A percentile compares a stretch with the other conserved stretches of the same genome.
phyloP scores from a whole-genome alignment of 495 filamentous ascomycete genomes.

The Hyaloscypha finlandica region DNA sequence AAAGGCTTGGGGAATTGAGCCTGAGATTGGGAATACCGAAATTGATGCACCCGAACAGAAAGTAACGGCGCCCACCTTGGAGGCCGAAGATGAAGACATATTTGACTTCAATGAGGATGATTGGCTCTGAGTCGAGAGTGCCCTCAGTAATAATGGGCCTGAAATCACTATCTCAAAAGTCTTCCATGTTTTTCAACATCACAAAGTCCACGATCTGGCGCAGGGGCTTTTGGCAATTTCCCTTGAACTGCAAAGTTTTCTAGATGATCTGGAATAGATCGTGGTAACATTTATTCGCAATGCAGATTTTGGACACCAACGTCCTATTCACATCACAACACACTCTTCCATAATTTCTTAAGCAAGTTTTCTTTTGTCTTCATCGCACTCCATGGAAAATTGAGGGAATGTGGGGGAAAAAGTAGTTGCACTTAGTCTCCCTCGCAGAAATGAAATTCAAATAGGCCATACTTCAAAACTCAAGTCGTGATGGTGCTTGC shows the following conservation, averaged over 20 bases:
- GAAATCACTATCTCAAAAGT: no score
- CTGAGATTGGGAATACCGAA: neutral
- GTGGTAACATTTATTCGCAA: neutral
- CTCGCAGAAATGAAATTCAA: neutral
- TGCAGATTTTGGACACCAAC: neutral
- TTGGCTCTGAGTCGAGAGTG: no score
- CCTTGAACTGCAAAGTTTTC: no score
- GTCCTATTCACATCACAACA: neutral
- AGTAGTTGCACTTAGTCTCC: neutral
- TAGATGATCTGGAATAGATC: neutral
- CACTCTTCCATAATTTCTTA: neutral
- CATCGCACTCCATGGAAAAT: neutral
- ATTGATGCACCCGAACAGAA: neutral
- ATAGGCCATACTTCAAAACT: neutral
- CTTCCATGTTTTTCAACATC: no score
- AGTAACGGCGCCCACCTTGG: neutral
- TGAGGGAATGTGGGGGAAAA: neutral
- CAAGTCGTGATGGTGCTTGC: neutral
- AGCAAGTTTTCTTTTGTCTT: neutral
- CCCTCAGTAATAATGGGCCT: no score
- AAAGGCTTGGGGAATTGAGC: neutral
- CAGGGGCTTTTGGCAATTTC: no score
- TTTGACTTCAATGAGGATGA: neutral
- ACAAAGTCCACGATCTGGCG: no score
- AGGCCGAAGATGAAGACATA: neutral